phyloP scores from a whole-genome alignment of 2,329 filamentous ascomycete genomes.

The Hypomyces perniciosus region DNA sequence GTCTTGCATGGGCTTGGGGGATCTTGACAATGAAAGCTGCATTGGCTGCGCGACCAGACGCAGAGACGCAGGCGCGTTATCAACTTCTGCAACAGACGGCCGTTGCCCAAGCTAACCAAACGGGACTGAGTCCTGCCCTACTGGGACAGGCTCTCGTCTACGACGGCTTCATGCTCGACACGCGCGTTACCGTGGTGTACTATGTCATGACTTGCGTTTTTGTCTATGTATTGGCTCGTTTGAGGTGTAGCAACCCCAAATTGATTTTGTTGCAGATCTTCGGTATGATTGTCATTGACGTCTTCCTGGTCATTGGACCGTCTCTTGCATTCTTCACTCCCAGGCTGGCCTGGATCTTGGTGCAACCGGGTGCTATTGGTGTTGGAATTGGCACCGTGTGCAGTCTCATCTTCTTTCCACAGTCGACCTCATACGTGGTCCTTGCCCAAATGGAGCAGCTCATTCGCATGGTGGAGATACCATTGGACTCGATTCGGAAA shows the following conservation, averaged over 20 bases:
- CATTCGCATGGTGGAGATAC: constrained; percentile 24
- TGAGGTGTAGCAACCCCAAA: constrained; percentile 41
- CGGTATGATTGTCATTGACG: constrained; percentile 39
- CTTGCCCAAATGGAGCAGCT: constrained; percentile 29
- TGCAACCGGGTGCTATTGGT: constrained; percentile 41
- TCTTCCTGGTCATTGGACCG: constrained; percentile 40
- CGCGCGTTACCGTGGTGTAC: constrained; percentile 35
- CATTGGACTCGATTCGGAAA: constrained; percentile 26
- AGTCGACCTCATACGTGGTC: constrained; percentile 41
- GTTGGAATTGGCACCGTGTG: constrained; percentile 39
- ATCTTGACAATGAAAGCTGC: constrained; percentile 44
- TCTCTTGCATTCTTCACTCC: constrained; percentile 35
- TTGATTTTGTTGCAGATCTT: constrained; percentile 39
- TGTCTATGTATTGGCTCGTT: constrained; percentile 37
- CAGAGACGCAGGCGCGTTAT: constrained; percentile 30
- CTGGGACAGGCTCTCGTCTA: constrained; percentile 34
- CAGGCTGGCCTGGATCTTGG: constrained; percentile 31
- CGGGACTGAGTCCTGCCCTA: constrained; percentile 16
- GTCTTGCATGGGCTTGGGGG: constrained; percentile 44
- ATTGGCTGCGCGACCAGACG: constrained; percentile 33
- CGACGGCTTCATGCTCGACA: constrained; percentile 42
- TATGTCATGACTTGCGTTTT: constrained; percentile 36
- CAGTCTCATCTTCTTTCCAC: constrained; percentile 42
- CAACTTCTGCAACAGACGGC: constrained; percentile 30
- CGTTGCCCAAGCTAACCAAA: constrained; percentile 25